A percentile compares a stretch with the other conserved stretches of the same genome.
Conservation (phyloP, 768 basidiomycete species). For the Lactarius tabidus region DNA sequence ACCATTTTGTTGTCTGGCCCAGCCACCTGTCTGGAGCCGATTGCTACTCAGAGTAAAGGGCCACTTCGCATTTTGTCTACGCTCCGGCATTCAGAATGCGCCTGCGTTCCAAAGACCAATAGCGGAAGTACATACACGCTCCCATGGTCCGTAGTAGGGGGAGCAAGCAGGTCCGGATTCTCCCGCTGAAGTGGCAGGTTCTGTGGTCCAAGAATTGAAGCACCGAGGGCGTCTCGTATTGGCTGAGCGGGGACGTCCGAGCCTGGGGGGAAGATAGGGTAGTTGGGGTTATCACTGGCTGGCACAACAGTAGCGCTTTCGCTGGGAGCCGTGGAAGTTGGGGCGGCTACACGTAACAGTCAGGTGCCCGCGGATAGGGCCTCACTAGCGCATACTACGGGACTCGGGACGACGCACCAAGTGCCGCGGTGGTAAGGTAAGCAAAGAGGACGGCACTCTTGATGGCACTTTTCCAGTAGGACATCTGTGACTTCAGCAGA, state of each 20-base stretch:
- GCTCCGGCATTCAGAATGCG: not conserved
- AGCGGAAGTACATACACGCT: constrained; percentile 33
- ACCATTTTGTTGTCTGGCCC: constrained; percentile 57
- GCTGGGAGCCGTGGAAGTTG: not conserved
- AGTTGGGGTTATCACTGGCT: constrained; percentile 32
- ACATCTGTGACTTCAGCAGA: not conserved
- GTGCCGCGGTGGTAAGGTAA: not conserved
- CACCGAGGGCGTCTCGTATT: constrained; percentile 43
- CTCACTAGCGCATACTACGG: too few relatives aligned
- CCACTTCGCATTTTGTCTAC: constrained; percentile 52
- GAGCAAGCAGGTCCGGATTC: constrained; percentile 54
- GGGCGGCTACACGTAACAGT: not conserved
- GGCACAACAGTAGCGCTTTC: constrained; percentile 27
- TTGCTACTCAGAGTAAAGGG: constrained; percentile 53
- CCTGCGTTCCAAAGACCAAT: not conserved
- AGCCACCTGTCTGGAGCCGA: constrained; percentile 54
- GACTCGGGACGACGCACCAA: not conserved
- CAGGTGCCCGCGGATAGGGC: not conserved
- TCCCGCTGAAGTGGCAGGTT: constrained; percentile 53
- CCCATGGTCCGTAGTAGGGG: constrained; percentile 61
- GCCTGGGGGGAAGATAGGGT: constrained; percentile 24
- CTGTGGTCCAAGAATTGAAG: constrained; percentile 50
- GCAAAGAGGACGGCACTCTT: not conserved
- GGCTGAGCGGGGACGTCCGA: constrained; percentile 37
- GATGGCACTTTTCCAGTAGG: not conserved